Evolutionary conservation across 768 basidiomycete species (phyloP).

Genomic region (Boletus sp.): DNA sequence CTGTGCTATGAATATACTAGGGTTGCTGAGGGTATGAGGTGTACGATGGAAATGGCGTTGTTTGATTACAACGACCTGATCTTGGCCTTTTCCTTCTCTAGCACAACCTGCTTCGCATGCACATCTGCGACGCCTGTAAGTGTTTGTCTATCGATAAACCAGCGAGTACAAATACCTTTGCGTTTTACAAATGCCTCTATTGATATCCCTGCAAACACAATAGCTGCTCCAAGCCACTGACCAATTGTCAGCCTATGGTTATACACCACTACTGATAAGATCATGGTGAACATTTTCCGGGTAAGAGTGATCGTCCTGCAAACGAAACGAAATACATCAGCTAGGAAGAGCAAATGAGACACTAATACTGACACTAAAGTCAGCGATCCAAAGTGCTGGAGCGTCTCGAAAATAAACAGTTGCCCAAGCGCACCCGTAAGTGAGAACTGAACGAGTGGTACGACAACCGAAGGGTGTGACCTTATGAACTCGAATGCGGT

Average conservation of each 20-base stretch:
- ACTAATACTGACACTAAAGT: constrained; percentile 72
- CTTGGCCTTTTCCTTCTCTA: constrained; percentile 82
- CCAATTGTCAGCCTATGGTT: constrained; percentile 79
- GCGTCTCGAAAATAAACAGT: constrained; percentile 95
- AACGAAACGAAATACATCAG: constrained; percentile 3
- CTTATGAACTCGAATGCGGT: constrained; percentile 72
- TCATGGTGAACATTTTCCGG: constrained; percentile 96
- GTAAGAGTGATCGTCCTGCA: constrained; percentile 91
- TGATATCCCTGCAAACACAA: constrained; percentile 95
- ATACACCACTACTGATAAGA: constrained; percentile 90
- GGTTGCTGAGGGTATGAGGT: constrained; percentile 14
- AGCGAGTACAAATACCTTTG: constrained; percentile 53
- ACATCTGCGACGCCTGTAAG: constrained; percentile 51
- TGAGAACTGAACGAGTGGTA: constrained; percentile 80
- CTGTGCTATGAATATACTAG: constrained; percentile 15
- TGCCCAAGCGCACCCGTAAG: constrained; percentile 93
- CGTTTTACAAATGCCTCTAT: constrained; percentile 91
- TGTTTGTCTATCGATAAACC: neutral
- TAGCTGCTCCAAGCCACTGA: constrained; percentile 90
- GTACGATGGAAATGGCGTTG: neutral
- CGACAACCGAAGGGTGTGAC: constrained; percentile 70
- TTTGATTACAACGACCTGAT: constrained; percentile 67
- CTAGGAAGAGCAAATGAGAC: neutral
- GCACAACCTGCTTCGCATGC: constrained; percentile 73
- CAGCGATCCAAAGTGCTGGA: constrained; percentile 87